Base-by-base conservation (phyloP, 805 yeast genomes). In the Candida schatavii region DNA sequence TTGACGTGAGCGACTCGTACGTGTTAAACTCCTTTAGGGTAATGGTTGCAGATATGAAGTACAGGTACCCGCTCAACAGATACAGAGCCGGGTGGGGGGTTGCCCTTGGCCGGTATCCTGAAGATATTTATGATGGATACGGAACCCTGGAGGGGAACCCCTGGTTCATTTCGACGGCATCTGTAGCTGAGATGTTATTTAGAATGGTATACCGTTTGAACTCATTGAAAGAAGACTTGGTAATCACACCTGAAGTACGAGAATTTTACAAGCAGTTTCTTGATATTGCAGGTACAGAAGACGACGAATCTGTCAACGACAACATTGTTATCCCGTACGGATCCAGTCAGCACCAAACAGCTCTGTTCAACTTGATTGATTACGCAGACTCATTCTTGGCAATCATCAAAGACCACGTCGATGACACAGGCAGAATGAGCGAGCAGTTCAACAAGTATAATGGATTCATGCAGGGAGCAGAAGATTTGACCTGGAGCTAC, bases 71-170 rank as follows among this genome's bases (percentile, higher is more conserved):
- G 4, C 75, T 91, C 30, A 91, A 91, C 62, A 78, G 74, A 44
- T 57, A 64, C 20, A 62, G 66, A 37, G 58, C 72, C 20, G 68
- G 70, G 2, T 54, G 66, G 30, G 62, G 47, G 14, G 81, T 83
- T 39, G 96, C 85, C 0, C 62, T 90, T 40, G 98, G 98, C 2
- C 74, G 98, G 56, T 90, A 90, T 56, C 96, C 97, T 0, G 98
- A 90, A 56, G 98, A 90, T 62, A 59, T 83, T 7, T 90, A 90
- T 61, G 83, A 90, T 59, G 96, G 96, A 0, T 65, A 70, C 45
- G 81, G 80, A 0, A 68, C 75, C 0, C 71, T 83, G 25, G 88
- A 83, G 52, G 97, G 97, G 2, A 89, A 90, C 55, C 97, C 98
- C 4, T 90, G 97, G 98, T 88, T 89, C 56, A 75, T 90, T 44